These are phyloP conservation scores for Kwoniella sp. DNA, from an alignment of 768 basidiomycete species.

Conservation along the genomic window DNA sequence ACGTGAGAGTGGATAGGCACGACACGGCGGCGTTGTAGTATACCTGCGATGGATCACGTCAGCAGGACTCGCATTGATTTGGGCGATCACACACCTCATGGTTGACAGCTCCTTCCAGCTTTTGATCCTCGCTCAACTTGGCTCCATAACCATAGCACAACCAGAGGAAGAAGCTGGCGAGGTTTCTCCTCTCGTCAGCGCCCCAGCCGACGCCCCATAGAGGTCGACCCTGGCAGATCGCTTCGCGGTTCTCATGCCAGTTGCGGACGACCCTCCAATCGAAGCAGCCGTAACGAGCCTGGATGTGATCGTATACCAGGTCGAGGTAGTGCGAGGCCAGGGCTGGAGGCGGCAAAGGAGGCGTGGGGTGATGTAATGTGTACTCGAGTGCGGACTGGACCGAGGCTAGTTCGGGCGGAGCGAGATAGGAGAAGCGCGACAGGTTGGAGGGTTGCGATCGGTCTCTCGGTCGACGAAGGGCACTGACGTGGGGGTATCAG, in stretches of 20 bases:
- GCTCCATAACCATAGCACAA: slow-evolving; percentile 34
- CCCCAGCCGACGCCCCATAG: slow-evolving; percentile 31
- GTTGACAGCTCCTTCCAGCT: slow-evolving; percentile 25
- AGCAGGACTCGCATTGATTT: neutral
- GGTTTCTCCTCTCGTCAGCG: slow-evolving; percentile 18
- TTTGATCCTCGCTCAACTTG: slow-evolving; percentile 24
- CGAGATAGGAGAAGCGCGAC: slow-evolving; percentile 30
- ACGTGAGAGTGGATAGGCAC: slow-evolving; percentile 37
- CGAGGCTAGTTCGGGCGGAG: slow-evolving; percentile 29
- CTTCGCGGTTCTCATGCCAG: slow-evolving; percentile 30
- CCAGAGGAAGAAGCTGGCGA: slow-evolving; percentile 33
- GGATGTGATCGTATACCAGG: slow-evolving; percentile 23
- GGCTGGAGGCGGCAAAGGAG: slow-evolving; percentile 23
- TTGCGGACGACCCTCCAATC: slow-evolving; percentile 19
- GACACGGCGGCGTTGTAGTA: slow-evolving; percentile 44
- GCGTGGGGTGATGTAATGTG: slow-evolving; percentile 28
- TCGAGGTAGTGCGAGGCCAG: slow-evolving; percentile 25
- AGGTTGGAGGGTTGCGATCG: slow-evolving; percentile 17
- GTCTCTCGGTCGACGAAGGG: slow-evolving; percentile 25
- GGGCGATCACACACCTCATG: slow-evolving; percentile 21
- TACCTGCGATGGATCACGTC: slow-evolving; percentile 11
- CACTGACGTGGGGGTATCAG: slow-evolving; percentile 10
- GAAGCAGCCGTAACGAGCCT: slow-evolving; percentile 24
- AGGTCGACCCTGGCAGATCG: slow-evolving; percentile 27
- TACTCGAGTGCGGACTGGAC: slow-evolving; percentile 29